Base-by-base conservation (phyloP, 129 eudicot species). In the Escallonia herrerae region DNA sequence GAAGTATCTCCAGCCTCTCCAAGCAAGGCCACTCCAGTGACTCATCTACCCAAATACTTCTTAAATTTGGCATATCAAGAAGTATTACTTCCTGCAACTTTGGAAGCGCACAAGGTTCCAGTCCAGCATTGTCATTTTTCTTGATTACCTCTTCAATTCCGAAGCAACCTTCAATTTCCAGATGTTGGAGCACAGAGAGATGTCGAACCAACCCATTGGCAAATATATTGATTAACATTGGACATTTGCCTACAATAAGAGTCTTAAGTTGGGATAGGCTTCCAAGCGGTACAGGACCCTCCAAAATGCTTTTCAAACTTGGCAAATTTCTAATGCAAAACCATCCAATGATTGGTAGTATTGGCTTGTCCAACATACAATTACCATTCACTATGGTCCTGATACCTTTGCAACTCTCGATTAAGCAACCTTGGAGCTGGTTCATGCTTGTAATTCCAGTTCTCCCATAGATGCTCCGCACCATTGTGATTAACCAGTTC, bases 11-110 rank as follows among this genome's bases (percentile, higher is more conserved):
- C 15, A 73, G 72, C 55, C 5, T 73, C 66, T 56, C 59, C 49
- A 73, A 41, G 43, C 71, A 64, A 40, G 77, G 77, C 77, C 77
- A 73, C 42, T 73, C 15, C 41, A 65, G 57, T 58, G 71, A 14
- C 53, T 64, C 50, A 15, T 46, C 54, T 46, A 43, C 14, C 59
- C 54, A 48, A n/a, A 73, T 64, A 15, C 60, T 56, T 6, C n/a
- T 65, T 14, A 73, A 15, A 22, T 58, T 63, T 15, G 71, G 60
- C 77, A 73, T 47, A 56, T 73, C 54, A 73, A 73, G n/a, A 47
- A 73, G 72, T 64, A 57, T 65, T 10, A 73, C 60, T 47, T 48
- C 49, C 66, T 65, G 40, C 60, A 73, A 54, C 33, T 73, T 64
- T 58, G 77, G 77, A 38, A 73, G 71, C 33, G 58, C 41, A 3